These are phyloP conservation scores for Rhodotorula paludigena DNA, from an alignment of 768 basidiomycete genomes.

Conservation along the genomic window DNA sequence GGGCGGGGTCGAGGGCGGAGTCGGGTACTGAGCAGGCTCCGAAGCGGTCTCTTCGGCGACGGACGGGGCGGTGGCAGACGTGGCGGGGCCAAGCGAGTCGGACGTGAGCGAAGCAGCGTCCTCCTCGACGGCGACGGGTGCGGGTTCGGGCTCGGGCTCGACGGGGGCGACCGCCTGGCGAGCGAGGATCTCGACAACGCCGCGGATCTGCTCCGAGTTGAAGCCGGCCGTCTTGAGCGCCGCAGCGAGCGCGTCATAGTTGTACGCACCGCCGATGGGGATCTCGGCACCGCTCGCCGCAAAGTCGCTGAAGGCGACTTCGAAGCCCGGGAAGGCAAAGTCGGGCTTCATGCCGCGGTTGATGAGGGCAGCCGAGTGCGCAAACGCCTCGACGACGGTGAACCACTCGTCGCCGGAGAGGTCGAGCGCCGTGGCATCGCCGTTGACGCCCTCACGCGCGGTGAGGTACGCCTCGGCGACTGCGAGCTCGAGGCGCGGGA, in stretches of 20 bases:
- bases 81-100: constrained; percentile 17
- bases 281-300: constrained; percentile 26
- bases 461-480: constrained; percentile 27
- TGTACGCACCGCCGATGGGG: constrained; percentile 8
- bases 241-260: constrained; percentile 16
- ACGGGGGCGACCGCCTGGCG: constrained; percentile 6
- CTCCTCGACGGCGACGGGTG: neutral
- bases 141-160: constrained; percentile 3
- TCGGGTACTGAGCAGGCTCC: constrained; percentile 10
- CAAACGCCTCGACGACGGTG: constrained; percentile 32
- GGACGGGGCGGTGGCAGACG: constrained; percentile 12
- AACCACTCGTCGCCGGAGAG: constrained; percentile 28
- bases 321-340: constrained; percentile 35
- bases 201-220: neutral
- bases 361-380: constrained; percentile 1
- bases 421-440: neutral
- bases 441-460: neutral
- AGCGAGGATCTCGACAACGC: constrained; percentile 10
- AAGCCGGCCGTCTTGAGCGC: constrained; percentile 16
- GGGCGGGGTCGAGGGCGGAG: constrained; percentile 30
- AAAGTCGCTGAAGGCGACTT: constrained; percentile 35
- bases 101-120: constrained; percentile 20
- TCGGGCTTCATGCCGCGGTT: too few species aligned
- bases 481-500: neutral
- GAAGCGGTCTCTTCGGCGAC: neutral